These are phyloP conservation scores for Chaetothyriales sp. DNA, from an alignment of 2,329 filamentous ascomycete species.

Conservation along the genomic window DNA sequence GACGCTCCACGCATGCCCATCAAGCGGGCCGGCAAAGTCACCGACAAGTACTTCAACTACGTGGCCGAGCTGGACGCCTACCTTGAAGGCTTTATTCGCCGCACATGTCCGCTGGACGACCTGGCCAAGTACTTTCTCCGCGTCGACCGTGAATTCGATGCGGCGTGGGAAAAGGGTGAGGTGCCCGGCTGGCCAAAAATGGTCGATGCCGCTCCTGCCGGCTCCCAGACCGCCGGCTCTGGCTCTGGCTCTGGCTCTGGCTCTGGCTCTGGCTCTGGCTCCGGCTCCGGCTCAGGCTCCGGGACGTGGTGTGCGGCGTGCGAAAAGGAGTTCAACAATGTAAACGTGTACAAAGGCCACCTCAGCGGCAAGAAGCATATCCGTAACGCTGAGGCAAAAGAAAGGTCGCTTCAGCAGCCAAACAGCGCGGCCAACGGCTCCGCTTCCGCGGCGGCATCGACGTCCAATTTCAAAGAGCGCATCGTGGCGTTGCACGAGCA, in stretches of 20 bases:
- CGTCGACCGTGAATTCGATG: slow-evolving; percentile 75
- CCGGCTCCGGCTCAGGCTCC: slow-evolving; percentile 52
- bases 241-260: slow-evolving; percentile 51
- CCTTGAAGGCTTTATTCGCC: slow-evolving; percentile 73
- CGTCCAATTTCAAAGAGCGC: slow-evolving; percentile 60
- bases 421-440: slow-evolving; percentile 8
- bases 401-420: slow-evolving; percentile 22
- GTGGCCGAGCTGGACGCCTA: slow-evolving; percentile 68
- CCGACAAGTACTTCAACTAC: slow-evolving; percentile 85
- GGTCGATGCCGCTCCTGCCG: slow-evolving; percentile 25
- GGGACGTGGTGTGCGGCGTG: slow-evolving; percentile 84
- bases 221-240: slow-evolving; percentile 38
- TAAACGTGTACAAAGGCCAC: slow-evolving; percentile 86
- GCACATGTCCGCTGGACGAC: slow-evolving; percentile 75
- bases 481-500: slow-evolving; percentile 82
- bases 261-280: slow-evolving; percentile 50
- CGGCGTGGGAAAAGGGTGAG: slow-evolving; percentile 66
- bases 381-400: slow-evolving; percentile 59
- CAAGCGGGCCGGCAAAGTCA: slow-evolving; percentile 72
- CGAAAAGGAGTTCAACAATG: slow-evolving; percentile 87
- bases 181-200: slow-evolving; percentile 65
- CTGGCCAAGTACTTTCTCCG: slow-evolving; percentile 60
- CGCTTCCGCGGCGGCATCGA: slow-evolving; percentile 3
- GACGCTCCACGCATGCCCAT: slow-evolving; percentile 57
- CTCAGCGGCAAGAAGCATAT: slow-evolving; percentile 85